Evolutionary conservation across 2,329 filamentous ascomycete genomes (phyloP), one percentile per base, ranked within the genome.

Genomic region (Alternaria arborescens): DNA sequence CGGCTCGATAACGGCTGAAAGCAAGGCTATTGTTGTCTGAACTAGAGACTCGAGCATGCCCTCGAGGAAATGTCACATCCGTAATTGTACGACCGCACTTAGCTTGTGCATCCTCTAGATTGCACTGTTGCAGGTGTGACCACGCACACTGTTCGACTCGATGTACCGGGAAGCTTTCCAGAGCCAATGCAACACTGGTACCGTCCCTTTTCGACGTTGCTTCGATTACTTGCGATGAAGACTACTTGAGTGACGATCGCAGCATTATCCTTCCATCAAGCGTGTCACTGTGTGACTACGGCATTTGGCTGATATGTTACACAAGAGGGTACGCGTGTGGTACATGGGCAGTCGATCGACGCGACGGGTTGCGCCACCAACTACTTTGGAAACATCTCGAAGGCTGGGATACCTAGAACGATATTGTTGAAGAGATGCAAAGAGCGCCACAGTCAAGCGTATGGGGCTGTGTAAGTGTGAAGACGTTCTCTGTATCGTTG

Each of bases 371-470:
- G 52, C 51, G 64, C 51, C 57, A 61, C 52, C 58, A 59, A 30
- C 57, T 62, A 28, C 52, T 60, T 59, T 44, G 54, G 41, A 56
- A 51, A 14, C 12, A 16, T 58, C 34, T 55, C 46, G 52, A 55
- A 42, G 57, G 54, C 36, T 41, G 52, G 48, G 34, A 47, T 55
- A 32, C 51, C 44, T 43, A 55, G 46, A 54, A 38, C 24, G 40
- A 34, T 22, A 24, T 20, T 38, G 22, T 56, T 42, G 41, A 55
- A 52, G 48, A 30, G 46, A 50, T 38, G 56, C 55, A 60, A 47
- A 47, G 32, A 65, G 34, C 58, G 59, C 56, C 59, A 65, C 56
- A 52, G 54, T 58, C 14, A 48, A 61, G 55, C 54, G 48, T 36
- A 60, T 24, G 42, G 52, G 46, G 44, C 38, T 58, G 44, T 48